Base-by-base conservation (phyloP, 2,329 filamentous ascomycete species). In the Fusarium sp. region DNA sequence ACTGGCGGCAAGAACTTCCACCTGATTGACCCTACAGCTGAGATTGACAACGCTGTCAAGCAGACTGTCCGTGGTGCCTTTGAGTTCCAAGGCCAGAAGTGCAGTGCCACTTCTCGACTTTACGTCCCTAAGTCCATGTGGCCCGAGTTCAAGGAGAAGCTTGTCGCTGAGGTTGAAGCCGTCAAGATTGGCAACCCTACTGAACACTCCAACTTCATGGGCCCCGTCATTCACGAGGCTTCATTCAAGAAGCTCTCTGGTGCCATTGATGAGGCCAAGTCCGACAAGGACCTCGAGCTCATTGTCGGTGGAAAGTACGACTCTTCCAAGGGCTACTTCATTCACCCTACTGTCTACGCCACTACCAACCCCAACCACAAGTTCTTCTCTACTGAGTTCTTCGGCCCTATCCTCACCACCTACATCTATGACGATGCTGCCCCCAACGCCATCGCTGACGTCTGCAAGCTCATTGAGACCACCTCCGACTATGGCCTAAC, bases 1-100 rank as follows among this genome's bases (percentile, higher is more conserved):
- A 97, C 94, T 35, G 94, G 94, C 69, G 94, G 94, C 81, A 97
- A 97, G 90, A 97, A 97, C 87, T 97, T 95, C 87, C 94, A 97
- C 83, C 84, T 97, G 59, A 83, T 97, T 38, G 94, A 97, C 85
- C 85, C 87, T 51, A 91, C 90, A 7, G 94, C 94, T 44, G 93
- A 97, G 77, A 84, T 96, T 56, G 85, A 90, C 69, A 96, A 96
- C 79, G 94, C 94, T 17, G 94, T 90, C 39, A 87, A 93, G 74
- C 93, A 97, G 82, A 96, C 94, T 10, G 90, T 97, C 38, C 93
- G 95, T 63, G 94, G 93, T 54, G 94, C 94, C 6, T 97, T 97
- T 79, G 95, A 97, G 83, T 97, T 91, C 86, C 94, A 96, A 82
- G 94, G 94, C 56, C 94, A 97, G 83, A 97, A 97, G 84, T 97